A percentile compares a stretch with the other conserved stretches of the same genome.
These are phyloP conservation scores for Botrytis paeoniae DNA, from an alignment of 2,329 filamentous ascomycete genomes.

Conservation along the genomic window DNA sequence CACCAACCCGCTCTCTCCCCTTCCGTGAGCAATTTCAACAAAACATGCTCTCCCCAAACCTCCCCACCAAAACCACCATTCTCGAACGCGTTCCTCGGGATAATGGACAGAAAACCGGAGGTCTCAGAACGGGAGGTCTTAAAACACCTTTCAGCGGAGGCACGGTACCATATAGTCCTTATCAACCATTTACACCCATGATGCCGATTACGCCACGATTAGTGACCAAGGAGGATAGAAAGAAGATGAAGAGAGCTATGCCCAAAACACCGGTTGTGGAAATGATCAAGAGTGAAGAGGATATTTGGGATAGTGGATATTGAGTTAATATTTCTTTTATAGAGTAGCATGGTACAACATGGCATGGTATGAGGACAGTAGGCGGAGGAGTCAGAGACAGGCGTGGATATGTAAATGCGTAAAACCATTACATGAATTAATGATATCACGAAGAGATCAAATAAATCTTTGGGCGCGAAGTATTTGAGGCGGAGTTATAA, in stretches of 20 bases:
- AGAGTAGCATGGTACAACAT: not conserved
- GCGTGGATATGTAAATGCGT: not conserved
- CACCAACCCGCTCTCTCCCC: conserved; percentile 47
- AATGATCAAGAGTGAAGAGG: conserved; percentile 60
- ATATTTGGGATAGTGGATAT: conserved; percentile 54
- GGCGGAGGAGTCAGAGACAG: not conserved
- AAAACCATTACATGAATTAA: not conserved
- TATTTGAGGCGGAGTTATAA: not conserved
- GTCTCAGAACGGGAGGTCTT: conserved; percentile 48
- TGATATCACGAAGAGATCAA: not conserved
- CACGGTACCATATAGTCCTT: conserved; percentile 70
- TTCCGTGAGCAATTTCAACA: conserved; percentile 60
- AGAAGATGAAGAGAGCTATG: conserved; percentile 62
- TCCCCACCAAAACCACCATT: conserved; percentile 59
- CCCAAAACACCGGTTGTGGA: conserved; percentile 58
- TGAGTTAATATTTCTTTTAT: conserved; percentile 15
- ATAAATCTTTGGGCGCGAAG: not conserved
- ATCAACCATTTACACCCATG: conserved; percentile 74
- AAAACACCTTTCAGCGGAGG: conserved; percentile 61
- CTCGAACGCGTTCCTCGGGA: conserved; percentile 54
- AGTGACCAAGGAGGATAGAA: conserved; percentile 67
- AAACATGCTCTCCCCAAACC: conserved; percentile 34
- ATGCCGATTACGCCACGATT: conserved; percentile 75
- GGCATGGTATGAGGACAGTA: not conserved
- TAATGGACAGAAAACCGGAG: conserved; percentile 49